phyloP scores from a whole-genome alignment of 352 stramenopile genomes.

The Pythium rhizo-oryzae region DNA sequence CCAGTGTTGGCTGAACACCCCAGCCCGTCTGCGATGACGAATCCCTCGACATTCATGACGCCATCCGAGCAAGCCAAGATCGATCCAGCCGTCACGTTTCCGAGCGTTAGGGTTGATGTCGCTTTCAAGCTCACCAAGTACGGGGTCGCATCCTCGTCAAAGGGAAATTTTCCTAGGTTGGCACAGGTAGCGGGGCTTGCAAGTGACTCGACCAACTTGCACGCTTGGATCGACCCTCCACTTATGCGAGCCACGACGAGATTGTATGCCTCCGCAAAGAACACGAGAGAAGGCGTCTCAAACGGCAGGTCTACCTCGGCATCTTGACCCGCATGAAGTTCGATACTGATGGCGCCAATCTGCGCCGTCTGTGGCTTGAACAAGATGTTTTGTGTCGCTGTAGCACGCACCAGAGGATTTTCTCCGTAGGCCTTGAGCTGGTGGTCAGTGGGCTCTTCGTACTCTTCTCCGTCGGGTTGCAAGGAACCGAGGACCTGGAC shows the following conservation, averaged over 20 bases:
- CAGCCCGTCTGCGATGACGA: constrained; percentile 26
- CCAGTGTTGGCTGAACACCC: constrained; percentile 32
- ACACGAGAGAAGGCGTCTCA: constrained; percentile 21
- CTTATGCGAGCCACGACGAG: constrained; percentile 22
- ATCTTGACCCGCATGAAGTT: constrained; percentile 25
- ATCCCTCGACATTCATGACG: constrained; percentile 32
- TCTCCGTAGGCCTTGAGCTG: constrained; percentile 2
- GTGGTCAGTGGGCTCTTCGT: neutral
- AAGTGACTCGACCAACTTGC: constrained; percentile 23
- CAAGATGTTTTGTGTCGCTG: constrained; percentile 15
- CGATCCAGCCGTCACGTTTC: constrained; percentile 30
- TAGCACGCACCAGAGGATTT: constrained; percentile 4
- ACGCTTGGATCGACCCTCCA: constrained; percentile 25
- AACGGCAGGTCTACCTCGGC: constrained; percentile 31
- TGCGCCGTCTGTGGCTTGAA: constrained; percentile 31
- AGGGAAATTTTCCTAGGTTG: neutral
- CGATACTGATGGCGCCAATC: constrained; percentile 23
- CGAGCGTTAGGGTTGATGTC: constrained; percentile 23
- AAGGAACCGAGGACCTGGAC: constrained; percentile 29
- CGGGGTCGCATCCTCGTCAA: constrained; percentile 3
- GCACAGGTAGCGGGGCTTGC: constrained; percentile 10
- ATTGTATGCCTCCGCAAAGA: constrained; percentile 24
- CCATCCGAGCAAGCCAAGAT: constrained; percentile 33
- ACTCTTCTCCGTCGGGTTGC: constrained; percentile 22
- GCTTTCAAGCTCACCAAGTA: constrained; percentile 34